A percentile compares a stretch with the other conserved stretches of the same genome.
Evolutionary conservation across 1,139 yeast genomes (phyloP).

Genomic region (Yamadazyma blattariae): DNA sequence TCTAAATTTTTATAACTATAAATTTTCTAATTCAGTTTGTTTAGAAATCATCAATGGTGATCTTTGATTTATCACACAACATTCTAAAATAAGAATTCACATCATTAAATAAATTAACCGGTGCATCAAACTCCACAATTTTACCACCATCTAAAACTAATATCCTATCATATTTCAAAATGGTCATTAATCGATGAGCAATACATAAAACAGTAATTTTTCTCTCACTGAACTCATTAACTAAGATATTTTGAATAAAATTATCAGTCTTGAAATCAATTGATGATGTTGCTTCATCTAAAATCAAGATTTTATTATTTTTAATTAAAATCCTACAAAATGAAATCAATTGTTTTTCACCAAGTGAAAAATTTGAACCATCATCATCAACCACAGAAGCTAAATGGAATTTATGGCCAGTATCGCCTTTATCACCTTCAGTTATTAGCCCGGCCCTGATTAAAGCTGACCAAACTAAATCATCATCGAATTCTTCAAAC

Average conservation of each 20-base stretch:
- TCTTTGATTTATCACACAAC: too few relatives aligned
- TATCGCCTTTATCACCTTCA: slow-evolving; percentile 12
- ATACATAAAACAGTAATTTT: slow-evolving; percentile 13
- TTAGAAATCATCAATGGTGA: too few relatives aligned
- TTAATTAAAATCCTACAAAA: slow-evolving; percentile 52
- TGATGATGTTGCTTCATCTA: slow-evolving; percentile 58
- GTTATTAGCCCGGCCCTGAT: slow-evolving; percentile 28
- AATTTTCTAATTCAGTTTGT: too few relatives aligned
- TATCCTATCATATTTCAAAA: slow-evolving; percentile 34
- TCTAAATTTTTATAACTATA: too few relatives aligned
- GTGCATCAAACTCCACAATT: slow-evolving; percentile 47
- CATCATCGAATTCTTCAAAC: slow-evolving; percentile 29
- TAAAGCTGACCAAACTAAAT: slow-evolving; percentile 31
- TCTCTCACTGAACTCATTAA: slow-evolving; percentile 8
- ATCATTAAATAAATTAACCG: slow-evolving; percentile 34
- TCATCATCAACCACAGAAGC: slow-evolving; percentile 49
- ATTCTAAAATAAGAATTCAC: too few relatives aligned
- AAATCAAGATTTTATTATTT: slow-evolving; percentile 45
- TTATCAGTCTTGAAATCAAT: slow-evolving; percentile 56
- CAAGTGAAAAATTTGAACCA: slow-evolving; percentile 52
- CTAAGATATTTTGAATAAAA: slow-evolving; percentile 43
- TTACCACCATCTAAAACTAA: slow-evolving; percentile 53
- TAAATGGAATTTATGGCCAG: slow-evolving; percentile 38
- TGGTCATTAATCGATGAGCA: slow-evolving; percentile 15
- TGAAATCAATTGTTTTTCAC: slow-evolving; percentile 53